Evolutionary conservation across 352 stramenopile genomes (phyloP).

Genomic region (Albugo laibachii): DNA sequence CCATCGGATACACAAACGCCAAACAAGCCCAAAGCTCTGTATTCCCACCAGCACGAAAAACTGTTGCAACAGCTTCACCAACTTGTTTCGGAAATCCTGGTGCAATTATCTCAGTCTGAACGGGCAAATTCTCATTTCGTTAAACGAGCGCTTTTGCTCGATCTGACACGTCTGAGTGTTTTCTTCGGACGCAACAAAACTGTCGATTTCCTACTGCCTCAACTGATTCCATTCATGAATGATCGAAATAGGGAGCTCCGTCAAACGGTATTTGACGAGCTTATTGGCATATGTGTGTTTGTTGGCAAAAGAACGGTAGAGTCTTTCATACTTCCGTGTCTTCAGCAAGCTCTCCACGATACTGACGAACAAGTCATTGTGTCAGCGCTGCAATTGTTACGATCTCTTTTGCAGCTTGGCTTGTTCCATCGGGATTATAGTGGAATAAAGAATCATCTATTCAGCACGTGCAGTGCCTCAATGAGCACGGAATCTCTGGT

Average conservation of each 20-base stretch:
- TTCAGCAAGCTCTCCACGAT: conserved; percentile 94
- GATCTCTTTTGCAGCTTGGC: conserved; percentile 77
- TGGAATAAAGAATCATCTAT: background rate
- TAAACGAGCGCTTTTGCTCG: conserved; percentile 85
- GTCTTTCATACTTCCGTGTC: conserved; percentile 93
- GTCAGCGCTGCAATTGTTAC: conserved; percentile 82
- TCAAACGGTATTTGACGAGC: conserved; percentile 82
- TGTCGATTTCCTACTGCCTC: conserved; percentile 88
- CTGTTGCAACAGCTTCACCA: conserved; percentile 84
- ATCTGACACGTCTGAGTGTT: conserved; percentile 88
- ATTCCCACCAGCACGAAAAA: conserved; percentile 66
- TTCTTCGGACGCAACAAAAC: conserved; percentile 93
- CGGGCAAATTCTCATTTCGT: conserved; percentile 81
- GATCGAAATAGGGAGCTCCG: conserved; percentile 85
- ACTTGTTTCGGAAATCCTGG: conserved; percentile 86
- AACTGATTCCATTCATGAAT: conserved; percentile 94
- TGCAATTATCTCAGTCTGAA: conserved; percentile 82
- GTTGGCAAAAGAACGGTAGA: conserved; percentile 84
- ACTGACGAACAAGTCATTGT: conserved; percentile 90
- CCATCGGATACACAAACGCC: conserved; percentile 6
- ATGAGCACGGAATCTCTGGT: conserved; percentile 12
- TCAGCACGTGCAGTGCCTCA: too few relatives aligned
- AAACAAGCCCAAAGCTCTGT: conserved; percentile 3
- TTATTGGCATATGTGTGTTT: conserved; percentile 87
- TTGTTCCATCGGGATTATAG: conserved; percentile 44